Evolutionary conservation across 2,329 filamentous ascomycete genomes (phyloP).

Genomic region (Epichloe gansuensis): DNA sequence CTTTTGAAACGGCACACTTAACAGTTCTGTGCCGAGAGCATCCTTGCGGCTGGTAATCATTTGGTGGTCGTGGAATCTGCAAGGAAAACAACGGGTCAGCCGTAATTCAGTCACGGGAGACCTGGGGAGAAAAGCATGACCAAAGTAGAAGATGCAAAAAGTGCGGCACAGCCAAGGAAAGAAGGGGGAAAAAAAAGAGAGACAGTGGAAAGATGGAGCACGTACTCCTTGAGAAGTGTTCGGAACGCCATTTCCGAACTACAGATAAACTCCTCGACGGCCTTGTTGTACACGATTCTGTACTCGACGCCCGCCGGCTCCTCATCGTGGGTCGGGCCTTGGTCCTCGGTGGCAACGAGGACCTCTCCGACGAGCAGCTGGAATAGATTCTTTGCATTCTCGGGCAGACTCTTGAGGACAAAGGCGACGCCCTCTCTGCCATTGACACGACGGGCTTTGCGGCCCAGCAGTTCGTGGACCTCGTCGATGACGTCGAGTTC

Average conservation of each 20-base stretch:
- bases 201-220: constrained; percentile 6
- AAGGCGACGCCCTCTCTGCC: constrained; percentile 87
- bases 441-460: constrained; percentile 64
- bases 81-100: neutral
- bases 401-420: constrained; percentile 77
- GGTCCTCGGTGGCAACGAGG: constrained; percentile 54
- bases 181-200: neutral
- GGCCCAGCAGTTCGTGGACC: constrained; percentile 75
- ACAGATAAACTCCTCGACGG: constrained; percentile 92
- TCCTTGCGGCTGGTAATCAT: constrained; percentile 90
- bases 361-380: constrained; percentile 75
- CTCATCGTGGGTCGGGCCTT: constrained; percentile 27
- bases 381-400: constrained; percentile 84
- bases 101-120: constrained; percentile 9
- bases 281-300: constrained; percentile 83
- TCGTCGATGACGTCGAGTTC: constrained; percentile 82
- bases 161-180: neutral
- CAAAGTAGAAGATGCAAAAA: neutral
- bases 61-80: constrained; percentile 86
- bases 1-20: constrained; percentile 73
- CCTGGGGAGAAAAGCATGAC: no score
- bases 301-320: constrained; percentile 69
- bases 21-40: constrained; percentile 66
- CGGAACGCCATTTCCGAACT: constrained; percentile 93
- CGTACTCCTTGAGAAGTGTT: constrained; percentile 81